Conservation (phyloP, 148 eudicot species). For the Hydrangea macrophylla region DNA sequence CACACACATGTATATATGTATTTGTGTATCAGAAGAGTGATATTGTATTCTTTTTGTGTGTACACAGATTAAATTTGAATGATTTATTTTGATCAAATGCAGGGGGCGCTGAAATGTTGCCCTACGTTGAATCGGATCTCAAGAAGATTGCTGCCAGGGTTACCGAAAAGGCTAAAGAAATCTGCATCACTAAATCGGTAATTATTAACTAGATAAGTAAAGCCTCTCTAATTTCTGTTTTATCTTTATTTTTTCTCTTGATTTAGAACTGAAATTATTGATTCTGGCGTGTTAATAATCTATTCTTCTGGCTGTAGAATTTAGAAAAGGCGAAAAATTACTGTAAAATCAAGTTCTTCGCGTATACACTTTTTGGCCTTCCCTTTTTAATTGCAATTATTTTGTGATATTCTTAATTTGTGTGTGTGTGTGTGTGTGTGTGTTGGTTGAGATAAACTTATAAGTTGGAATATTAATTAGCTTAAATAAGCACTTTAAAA, state of each 20-base stretch:
- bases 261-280: neutral
- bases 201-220: neutral
- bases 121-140: constrained; percentile 40
- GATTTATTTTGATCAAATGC: constrained; percentile 1
- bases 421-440: too few species aligned
- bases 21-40: too few species aligned
- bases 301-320: too few species aligned
- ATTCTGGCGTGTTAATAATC: too few species aligned
- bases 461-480: too few species aligned
- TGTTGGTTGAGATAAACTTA: too few species aligned
- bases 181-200: constrained; percentile 44
- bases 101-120: constrained; percentile 48
- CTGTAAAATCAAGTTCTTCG: neutral
- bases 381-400: too few species aligned
- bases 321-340: neutral
- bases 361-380: too few species aligned
- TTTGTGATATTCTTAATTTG: too few species aligned
- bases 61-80: neutral
- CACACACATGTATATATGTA: neutral
- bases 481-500: too few species aligned
- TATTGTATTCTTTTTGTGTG: too few species aligned
- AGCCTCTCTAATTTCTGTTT: neutral
- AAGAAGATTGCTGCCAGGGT: constrained; percentile 48
- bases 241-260: neutral
- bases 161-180: constrained; percentile 39